Base-by-base conservation (phyloP, 805 yeast genomes). In the Hanseniaspora mollemarum region DNA sequence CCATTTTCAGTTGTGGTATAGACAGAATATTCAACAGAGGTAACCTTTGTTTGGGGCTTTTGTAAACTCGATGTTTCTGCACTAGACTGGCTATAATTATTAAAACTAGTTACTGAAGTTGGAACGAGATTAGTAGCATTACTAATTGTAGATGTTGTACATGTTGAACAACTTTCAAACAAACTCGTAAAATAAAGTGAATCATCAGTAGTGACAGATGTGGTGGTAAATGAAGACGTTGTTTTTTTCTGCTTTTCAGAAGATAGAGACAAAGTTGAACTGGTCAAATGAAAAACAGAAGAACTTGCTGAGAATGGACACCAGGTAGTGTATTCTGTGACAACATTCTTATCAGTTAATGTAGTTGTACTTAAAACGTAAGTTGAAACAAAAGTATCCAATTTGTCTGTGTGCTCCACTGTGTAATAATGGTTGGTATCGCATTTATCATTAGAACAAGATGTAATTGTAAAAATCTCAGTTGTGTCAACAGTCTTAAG, bases 1-100 rank as follows among this genome's bases (percentile, higher is more conserved):
- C 67, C 67, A 39, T 58, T 45, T 6, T 62, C 59, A 9, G 61
- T 55, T 5, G 58, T 43, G 0, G 65, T 61, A 2, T 54, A 54
- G 9, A 60, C 56, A 10, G 62, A 56, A 7, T 58, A 54, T 28
- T 56, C 49, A 24, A 46, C 51, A 1, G 41, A 29, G 26, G 28
- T 21, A 29, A 18, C 19, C 12, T 16, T 42, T 10, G 35, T 29
- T 42, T 29, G 45, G 1, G 15, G 31, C n/a, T 21, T 28, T 3
- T 32, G 12, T 13, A 16, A 25, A 31, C 26, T 42, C 26, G 9
- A 24, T 18, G 19, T n/a, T n/a, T n/a, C n/a, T n/a, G n/a, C n/a
- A n/a, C n/a, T n/a, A n/a, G n/a, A n/a, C n/a, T n/a, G n/a, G n/a
- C n/a, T n/a, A n/a, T n/a, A 31, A n/a, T 13, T 12, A 22, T 26